Evolutionary conservation across 495 filamentous ascomycete species (phyloP).

Genomic region (Penicillium egyptiacum): DNA sequence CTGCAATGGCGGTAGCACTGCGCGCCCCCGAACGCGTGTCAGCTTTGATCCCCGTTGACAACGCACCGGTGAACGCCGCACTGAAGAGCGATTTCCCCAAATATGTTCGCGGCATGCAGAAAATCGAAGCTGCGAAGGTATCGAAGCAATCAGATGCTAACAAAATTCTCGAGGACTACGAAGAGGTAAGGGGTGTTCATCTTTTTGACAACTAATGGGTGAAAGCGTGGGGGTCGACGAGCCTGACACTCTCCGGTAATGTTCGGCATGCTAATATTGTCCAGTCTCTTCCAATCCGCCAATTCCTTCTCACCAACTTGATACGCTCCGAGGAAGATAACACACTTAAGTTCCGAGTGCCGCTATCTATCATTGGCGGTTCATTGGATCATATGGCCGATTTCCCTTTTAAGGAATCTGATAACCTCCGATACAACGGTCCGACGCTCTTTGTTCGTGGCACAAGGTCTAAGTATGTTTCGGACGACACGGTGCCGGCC

Average conservation of each 20-base stretch:
- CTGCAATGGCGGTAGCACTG: slow-evolving; percentile 86
- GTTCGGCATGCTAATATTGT: slow-evolving; percentile 9
- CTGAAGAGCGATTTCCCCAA: slow-evolving; percentile 72
- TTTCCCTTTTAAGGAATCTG: slow-evolving; percentile 72
- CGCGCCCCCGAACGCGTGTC: slow-evolving; percentile 61
- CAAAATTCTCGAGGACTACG: slow-evolving; percentile 73
- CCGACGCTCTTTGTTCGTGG: slow-evolving; percentile 83
- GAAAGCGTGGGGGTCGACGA: not conserved
- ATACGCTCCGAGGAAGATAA: slow-evolving; percentile 49
- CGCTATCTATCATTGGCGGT: slow-evolving; percentile 55
- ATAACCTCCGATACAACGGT: slow-evolving; percentile 60
- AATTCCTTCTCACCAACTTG: slow-evolving; percentile 93
- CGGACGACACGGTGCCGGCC: slow-evolving; percentile 81
- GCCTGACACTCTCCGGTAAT: not conserved
- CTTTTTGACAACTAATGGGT: not conserved
- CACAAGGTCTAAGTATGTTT: slow-evolving; percentile 78
- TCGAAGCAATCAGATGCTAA: slow-evolving; percentile 76
- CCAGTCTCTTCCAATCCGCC: slow-evolving; percentile 73
- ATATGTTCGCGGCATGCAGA: slow-evolving; percentile 83
- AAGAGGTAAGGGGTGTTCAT: slow-evolving; percentile 49
- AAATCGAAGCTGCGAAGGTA: slow-evolving; percentile 62
- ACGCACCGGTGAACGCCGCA: slow-evolving; percentile 79
- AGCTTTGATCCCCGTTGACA: slow-evolving; percentile 82
- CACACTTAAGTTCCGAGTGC: slow-evolving; percentile 58
- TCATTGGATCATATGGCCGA: slow-evolving; percentile 67